A percentile compares a stretch with the other conserved stretches of the same genome.
Evolutionary conservation across 495 filamentous ascomycete genomes (phyloP).

Genomic region (Bacidia rubella): DNA sequence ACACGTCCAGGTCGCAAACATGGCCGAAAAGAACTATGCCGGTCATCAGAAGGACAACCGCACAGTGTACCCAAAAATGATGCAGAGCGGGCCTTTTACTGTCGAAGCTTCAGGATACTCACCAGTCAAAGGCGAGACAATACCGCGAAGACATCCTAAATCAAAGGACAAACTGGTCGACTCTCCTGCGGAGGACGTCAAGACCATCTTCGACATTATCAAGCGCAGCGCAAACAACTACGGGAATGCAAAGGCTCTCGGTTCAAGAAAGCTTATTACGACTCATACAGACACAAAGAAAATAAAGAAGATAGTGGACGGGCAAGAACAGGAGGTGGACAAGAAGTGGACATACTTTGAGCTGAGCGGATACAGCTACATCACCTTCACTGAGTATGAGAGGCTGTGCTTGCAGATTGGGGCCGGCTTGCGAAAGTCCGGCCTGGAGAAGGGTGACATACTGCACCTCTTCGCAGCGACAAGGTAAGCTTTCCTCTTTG

Average conservation of each 20-base stretch:
- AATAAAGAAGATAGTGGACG: conserved; percentile 91
- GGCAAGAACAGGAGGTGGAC: conserved; percentile 74
- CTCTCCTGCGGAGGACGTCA: conserved; percentile 54
- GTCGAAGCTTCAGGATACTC: conserved; percentile 63
- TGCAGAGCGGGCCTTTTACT: conserved; percentile 53
- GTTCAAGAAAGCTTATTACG: conserved; percentile 64
- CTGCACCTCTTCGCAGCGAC: conserved; percentile 87
- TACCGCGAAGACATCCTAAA: conserved; percentile 66
- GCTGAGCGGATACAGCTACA: conserved; percentile 73
- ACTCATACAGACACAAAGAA: conserved; percentile 89
- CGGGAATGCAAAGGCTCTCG: conserved; percentile 81
- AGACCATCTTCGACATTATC: conserved; percentile 80
- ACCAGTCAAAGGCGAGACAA: conserved; percentile 74
- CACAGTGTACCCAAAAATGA: conserved; percentile 25
- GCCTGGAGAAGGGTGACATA: conserved; percentile 55
- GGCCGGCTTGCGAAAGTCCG: conserved; percentile 64
- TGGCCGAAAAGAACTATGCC: conserved; percentile 35
- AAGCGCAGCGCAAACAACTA: conserved; percentile 62
- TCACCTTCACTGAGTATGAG: conserved; percentile 83
- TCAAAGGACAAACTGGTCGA: conserved; percentile 56
- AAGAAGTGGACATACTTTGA: conserved; percentile 97
- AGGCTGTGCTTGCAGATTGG: conserved; percentile 59
- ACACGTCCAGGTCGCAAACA: conserved; percentile 15
- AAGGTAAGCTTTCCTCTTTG: conserved; percentile 29
- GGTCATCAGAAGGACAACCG: conserved; percentile 38